Conservation (phyloP, 306 rosid genomes). For the Acmispon strigosus region DNA sequence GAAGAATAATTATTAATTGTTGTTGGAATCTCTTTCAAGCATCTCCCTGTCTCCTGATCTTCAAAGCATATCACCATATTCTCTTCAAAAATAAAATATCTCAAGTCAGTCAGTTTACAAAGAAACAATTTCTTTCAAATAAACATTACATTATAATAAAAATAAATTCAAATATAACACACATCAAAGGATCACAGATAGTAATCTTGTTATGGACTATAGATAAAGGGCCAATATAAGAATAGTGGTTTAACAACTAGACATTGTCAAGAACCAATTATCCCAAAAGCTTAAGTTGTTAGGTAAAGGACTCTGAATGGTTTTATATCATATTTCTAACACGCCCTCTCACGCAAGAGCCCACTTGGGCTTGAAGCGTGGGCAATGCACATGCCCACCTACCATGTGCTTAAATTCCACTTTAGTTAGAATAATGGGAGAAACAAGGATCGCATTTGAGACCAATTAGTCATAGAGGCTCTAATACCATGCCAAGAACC, state of each 20-base stretch:
- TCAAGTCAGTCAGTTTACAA: slow-evolving; percentile 13
- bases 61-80: slow-evolving; percentile 92
- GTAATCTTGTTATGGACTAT: background rate
- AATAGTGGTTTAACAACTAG: background rate
- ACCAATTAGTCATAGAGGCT: too few species aligned
- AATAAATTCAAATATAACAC: background rate
- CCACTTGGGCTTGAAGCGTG: too few species aligned
- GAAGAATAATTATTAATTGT: slow-evolving; percentile 43
- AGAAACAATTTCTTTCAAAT: slow-evolving; percentile 17
- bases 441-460: too few species aligned
- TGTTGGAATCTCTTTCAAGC: slow-evolving; percentile 64
- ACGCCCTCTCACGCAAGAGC: too few species aligned
- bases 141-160: slow-evolving; percentile 9
- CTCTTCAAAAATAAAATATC: slow-evolving; percentile 46
- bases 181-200: background rate
- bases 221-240: background rate
- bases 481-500: too few species aligned
- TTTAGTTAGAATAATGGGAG: too few species aligned
- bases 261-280: too few species aligned
- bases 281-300: too few species aligned
- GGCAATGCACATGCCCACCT: too few species aligned
- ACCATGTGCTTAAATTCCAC: too few species aligned
- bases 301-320: too few species aligned
- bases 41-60: slow-evolving; percentile 77
- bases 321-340: too few species aligned